These are phyloP conservation scores for Chaetothyriales sp. DNA, from an alignment of 2,329 filamentous ascomycete genomes.

Conservation along the genomic window DNA sequence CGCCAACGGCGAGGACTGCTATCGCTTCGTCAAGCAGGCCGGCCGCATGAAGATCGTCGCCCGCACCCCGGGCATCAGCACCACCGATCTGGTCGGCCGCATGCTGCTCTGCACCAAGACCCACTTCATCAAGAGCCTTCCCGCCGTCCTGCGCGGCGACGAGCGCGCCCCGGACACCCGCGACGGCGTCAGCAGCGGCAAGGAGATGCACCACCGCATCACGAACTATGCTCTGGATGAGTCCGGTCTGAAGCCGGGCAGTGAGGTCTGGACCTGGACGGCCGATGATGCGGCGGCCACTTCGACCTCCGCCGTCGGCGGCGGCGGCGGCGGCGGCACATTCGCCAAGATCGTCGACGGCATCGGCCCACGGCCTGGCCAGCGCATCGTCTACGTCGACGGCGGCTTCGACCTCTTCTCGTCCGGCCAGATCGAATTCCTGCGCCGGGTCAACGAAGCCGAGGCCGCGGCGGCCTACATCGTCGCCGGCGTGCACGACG, in stretches of 20 bases:
- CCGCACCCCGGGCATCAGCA: slow-evolving; percentile 89
- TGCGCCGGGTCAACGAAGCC: slow-evolving; percentile 58
- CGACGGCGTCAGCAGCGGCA: slow-evolving; percentile 27
- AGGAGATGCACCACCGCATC: slow-evolving; percentile 63
- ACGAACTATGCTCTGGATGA: slow-evolving; percentile 77
- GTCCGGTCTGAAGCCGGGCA: slow-evolving; percentile 62
- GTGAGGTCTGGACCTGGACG: slow-evolving; percentile 75
- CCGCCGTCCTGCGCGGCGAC: slow-evolving; percentile 52
- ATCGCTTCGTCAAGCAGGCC: slow-evolving; percentile 91
- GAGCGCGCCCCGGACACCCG: not conserved
- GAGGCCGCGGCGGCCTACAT: slow-evolving; percentile 59
- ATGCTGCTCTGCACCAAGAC: slow-evolving; percentile 94
- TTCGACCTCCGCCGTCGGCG: slow-evolving; percentile 24
- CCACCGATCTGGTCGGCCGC: slow-evolving; percentile 91
- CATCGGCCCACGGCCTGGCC: slow-evolving; percentile 57
- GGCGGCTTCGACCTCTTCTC: slow-evolving; percentile 95
- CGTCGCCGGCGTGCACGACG: slow-evolving; percentile 88
- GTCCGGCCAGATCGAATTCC: slow-evolving; percentile 90
- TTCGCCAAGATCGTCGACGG: slow-evolving; percentile 60
- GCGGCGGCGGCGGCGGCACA: slow-evolving; percentile 47
- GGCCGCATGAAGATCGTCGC: slow-evolving; percentile 93
- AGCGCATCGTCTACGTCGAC: slow-evolving; percentile 86
- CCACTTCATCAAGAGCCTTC: slow-evolving; percentile 78
- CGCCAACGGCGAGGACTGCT: slow-evolving; percentile 85
- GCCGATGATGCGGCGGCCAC: not conserved